Conservation (phyloP, 345 rosid genomes). For the Erodium maritimum region DNA sequence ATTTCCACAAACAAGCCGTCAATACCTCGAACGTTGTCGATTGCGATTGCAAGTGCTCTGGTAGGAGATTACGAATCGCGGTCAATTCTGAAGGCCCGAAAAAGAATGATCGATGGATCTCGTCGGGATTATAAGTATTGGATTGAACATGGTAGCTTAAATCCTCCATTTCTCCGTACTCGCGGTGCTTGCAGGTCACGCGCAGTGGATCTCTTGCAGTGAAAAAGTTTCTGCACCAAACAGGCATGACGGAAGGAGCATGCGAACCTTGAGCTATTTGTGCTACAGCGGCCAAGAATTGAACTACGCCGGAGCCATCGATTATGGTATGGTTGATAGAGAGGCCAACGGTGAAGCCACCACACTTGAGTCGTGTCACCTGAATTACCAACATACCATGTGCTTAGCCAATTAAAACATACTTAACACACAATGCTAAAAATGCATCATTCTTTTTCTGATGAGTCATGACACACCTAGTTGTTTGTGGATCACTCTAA, state of each 20-base stretch:
- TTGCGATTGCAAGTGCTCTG: neutral
- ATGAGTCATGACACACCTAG: too few species aligned
- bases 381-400: too few species aligned
- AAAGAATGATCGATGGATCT: slow-evolving; percentile 14
- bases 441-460: too few species aligned
- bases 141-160: too few species aligned
- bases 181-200: slow-evolving; percentile 7
- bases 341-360: too few species aligned
- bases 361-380: too few species aligned
- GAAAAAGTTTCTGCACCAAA: slow-evolving; percentile 7
- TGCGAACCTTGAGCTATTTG: slow-evolving; percentile 8
- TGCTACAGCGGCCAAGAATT: slow-evolving; percentile 6
- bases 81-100: slow-evolving; percentile 6
- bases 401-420: too few species aligned
- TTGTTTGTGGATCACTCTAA: too few species aligned
- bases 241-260: neutral
- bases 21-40: slow-evolving; percentile 11
- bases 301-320: slow-evolving; percentile 7
- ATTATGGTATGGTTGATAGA: slow-evolving; percentile 8
- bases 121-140: neutral
- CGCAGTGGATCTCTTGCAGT: slow-evolving; percentile 7
- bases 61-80: slow-evolving; percentile 2
- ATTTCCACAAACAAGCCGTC: slow-evolving; percentile 17
- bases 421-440: too few species aligned
- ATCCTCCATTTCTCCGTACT: slow-evolving; percentile 1